Evolutionary conservation across 805 yeast species (phyloP), one percentile per base, ranked within the genome.

Genomic region (Monosporozyma yasuniensis): DNA sequence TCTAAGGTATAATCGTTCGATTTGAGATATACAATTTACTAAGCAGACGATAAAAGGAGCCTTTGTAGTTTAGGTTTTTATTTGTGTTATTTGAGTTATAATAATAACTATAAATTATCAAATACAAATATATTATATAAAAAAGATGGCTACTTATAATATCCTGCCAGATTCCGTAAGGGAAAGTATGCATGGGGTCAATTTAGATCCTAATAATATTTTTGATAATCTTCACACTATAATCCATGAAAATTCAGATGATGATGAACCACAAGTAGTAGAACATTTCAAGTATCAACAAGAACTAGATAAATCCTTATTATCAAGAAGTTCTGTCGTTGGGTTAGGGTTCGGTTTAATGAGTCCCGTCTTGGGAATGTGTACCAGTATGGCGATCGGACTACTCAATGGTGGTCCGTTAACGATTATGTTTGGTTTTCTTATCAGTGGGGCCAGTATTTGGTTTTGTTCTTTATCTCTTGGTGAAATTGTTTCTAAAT

Each of bases 311-410:
- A 73, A 87, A 56, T 80, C 83, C 53, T 51, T 65, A 34, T 72
- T 85, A 50, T 81, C 87, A 0, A 81, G 83, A 10, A 71, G 80
- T 1, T 82, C 90, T 0, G 79, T 86, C 43, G 77, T 86, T 21
- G 95, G 93, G 3, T 68, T 86, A 22, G 91, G 93, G 0, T 84
- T 86, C 61, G 80, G 89, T 1, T 67, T 86, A 30, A 84, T 86
- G 90, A 86, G 87, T 41, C 90, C 87, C 0, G 91, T 90, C 0
- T 75, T 84, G 57, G 89, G 91, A 1, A 74, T 86, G 57, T 79
- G 88, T 9, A 79, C 87, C 3, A 84, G 89, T 1, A 71, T 86
- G 62, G 79, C 83, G 59, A 81, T 83, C 28, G 84, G 87, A 3
- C 67, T 86, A 48, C 73, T 80, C 9, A 86, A 84, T 65, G 95